phyloP scores from a whole-genome alignment of 1,139 yeast species.

The Candida tropicalis region DNA sequence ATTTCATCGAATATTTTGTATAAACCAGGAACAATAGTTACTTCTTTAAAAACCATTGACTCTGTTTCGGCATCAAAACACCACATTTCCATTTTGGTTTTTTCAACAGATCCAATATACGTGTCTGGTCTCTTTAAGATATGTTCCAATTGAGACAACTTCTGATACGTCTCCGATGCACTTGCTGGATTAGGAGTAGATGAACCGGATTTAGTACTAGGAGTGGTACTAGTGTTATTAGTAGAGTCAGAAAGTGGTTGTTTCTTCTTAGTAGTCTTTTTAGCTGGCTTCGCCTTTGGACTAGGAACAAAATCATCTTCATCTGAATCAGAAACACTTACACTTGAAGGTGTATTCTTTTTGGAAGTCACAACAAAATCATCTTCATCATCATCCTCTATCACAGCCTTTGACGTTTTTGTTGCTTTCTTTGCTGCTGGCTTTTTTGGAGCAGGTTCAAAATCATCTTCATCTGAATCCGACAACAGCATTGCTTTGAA shows the following conservation, averaged over 20 bases:
- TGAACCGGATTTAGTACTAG: slow-evolving; percentile 2
- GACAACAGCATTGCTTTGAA: slow-evolving; percentile 18
- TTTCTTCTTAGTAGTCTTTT: slow-evolving; percentile 12
- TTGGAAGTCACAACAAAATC: neutral
- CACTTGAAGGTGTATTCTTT: neutral
- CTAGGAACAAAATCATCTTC: slow-evolving; percentile 18
- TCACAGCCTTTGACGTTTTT: neutral
- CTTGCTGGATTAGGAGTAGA: slow-evolving; percentile 16
- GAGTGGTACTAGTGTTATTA: slow-evolving; percentile 17
- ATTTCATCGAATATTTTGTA: slow-evolving; percentile 98
- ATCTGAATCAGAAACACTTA: slow-evolving; percentile 18
- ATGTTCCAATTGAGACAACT: slow-evolving; percentile 93
- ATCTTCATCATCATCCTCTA: neutral
- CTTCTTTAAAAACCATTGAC: slow-evolving; percentile 71
- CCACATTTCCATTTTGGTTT: slow-evolving; percentile 83
- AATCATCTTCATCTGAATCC: slow-evolving; percentile 20
- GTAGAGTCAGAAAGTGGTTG: slow-evolving; percentile 30
- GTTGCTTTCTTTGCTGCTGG: neutral
- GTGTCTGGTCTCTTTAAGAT: slow-evolving; percentile 97
- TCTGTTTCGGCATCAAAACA: slow-evolving; percentile 70
- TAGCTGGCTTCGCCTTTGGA: slow-evolving; percentile 11
- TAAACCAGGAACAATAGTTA: slow-evolving; percentile 89
- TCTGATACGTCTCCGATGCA: slow-evolving; percentile 85
- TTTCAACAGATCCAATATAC: slow-evolving; percentile 93
- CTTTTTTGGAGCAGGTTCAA: neutral